A percentile compares a stretch with the other conserved stretches of the same genome.
Conservation (phyloP, 164 flowering plant genomes). For the Kingdonia uniflora region DNA sequence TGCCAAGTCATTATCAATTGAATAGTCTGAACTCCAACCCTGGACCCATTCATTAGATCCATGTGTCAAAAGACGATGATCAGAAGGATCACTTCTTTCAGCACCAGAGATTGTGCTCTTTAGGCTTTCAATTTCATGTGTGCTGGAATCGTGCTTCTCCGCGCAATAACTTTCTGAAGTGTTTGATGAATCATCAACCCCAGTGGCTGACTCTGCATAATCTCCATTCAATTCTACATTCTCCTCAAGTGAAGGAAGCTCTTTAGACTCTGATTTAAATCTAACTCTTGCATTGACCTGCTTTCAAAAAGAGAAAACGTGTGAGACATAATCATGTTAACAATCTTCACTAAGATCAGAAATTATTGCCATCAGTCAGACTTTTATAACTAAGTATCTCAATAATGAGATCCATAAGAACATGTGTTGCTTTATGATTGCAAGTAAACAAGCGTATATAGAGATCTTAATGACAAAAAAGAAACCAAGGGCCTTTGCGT, state of each 20-base stretch:
- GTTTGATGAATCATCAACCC: conserved; percentile 73
- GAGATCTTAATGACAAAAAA: too few relatives aligned
- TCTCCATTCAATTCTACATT: conserved; percentile 50
- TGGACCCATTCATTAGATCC: conserved; percentile 59
- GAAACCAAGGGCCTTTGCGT: too few relatives aligned
- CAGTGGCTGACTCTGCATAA: conserved; percentile 47
- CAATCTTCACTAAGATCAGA: too few relatives aligned
- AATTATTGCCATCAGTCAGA: too few relatives aligned
- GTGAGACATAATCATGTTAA: conserved; percentile 1
- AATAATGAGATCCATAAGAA: too few relatives aligned
- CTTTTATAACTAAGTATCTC: too few relatives aligned
- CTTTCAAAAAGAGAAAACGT: conserved; percentile 10
- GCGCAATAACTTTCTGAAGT: conserved; percentile 75
- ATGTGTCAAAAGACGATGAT: conserved; percentile 27
- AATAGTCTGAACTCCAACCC: conserved; percentile 59
- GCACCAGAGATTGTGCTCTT: conserved; percentile 62
- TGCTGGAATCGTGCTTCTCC: conserved; percentile 74
- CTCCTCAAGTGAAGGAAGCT: conserved; percentile 47
- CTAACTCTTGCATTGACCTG: conserved; percentile 56
- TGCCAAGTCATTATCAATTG: conserved; percentile 41
- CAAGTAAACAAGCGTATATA: too few relatives aligned
- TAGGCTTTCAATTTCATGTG: conserved; percentile 59
- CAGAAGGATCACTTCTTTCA: conserved; percentile 47
- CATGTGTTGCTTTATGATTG: too few relatives aligned
- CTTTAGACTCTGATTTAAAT: conserved; percentile 43